Evolutionary conservation across 2,329 filamentous ascomycete genomes (phyloP).

Genomic region (Waltergamsia citrina): DNA sequence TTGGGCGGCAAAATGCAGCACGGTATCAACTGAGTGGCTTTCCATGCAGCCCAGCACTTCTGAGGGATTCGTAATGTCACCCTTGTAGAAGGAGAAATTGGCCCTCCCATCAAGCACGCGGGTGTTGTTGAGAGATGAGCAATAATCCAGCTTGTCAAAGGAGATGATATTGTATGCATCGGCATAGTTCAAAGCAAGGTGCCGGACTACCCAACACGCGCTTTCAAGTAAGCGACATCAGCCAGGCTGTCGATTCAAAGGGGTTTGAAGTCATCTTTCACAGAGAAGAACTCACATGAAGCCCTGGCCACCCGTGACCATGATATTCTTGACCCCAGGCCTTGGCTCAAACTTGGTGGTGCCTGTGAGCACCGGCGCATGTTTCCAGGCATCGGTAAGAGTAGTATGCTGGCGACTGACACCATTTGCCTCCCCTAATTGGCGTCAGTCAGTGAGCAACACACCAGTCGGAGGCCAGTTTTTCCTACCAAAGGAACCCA

Average conservation of each 20-base stretch:
- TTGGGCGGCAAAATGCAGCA: slow-evolving; percentile 81
- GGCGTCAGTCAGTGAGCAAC: neutral
- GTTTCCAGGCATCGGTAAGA: slow-evolving; percentile 59
- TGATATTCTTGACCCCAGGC: slow-evolving; percentile 65
- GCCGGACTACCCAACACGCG: slow-evolving; percentile 75
- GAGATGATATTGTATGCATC: slow-evolving; percentile 69
- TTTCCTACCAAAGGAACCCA: no score
- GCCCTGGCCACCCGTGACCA: slow-evolving; percentile 75
- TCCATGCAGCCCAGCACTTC: slow-evolving; percentile 64
- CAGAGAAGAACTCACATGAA: slow-evolving; percentile 58
- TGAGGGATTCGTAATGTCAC: slow-evolving; percentile 63
- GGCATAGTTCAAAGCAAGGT: slow-evolving; percentile 65
- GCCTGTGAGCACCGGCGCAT: slow-evolving; percentile 60
- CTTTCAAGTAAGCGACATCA: slow-evolving; percentile 29
- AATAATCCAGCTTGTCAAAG: slow-evolving; percentile 81
- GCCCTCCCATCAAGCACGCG: slow-evolving; percentile 53
- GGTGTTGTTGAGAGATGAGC: slow-evolving; percentile 72
- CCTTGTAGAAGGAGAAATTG: slow-evolving; percentile 74
- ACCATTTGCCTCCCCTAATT: neutral
- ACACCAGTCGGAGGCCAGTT: no score
- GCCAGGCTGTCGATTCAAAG: neutral
- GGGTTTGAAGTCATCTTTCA: neutral
- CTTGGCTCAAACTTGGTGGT: slow-evolving; percentile 62
- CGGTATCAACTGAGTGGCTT: slow-evolving; percentile 64
- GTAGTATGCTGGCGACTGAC: neutral